Percentiles rank a stretch among this genome's conserved stretches.
These are phyloP conservation scores for Vitis hybrid DNA, from an alignment of 177 flowering plant species.

Conservation along the genomic window DNA sequence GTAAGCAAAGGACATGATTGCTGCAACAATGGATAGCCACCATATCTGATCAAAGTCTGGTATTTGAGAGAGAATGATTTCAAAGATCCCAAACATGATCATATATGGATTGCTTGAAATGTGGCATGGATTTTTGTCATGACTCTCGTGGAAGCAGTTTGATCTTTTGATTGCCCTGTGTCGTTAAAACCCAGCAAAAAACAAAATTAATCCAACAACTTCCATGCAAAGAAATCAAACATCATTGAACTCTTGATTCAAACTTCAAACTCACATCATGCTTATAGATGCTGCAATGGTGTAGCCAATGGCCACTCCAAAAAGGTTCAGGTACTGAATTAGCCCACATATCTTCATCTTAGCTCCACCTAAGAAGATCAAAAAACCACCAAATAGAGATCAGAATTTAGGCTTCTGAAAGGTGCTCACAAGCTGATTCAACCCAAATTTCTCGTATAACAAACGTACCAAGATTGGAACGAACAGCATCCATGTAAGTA, in stretches of 20 bases:
- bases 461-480: slow-evolving; percentile 46
- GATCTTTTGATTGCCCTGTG: slow-evolving; percentile 73
- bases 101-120: slow-evolving; percentile 61
- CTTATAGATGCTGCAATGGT: slow-evolving; percentile 82
- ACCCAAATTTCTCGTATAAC: neutral
- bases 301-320: slow-evolving; percentile 81
- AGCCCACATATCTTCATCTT: slow-evolving; percentile 63
- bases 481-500: slow-evolving; percentile 67
- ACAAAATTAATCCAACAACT: neutral
- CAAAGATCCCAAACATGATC: slow-evolving; percentile 56
- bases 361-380: slow-evolving; percentile 42
- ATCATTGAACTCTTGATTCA: neutral
- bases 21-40: slow-evolving; percentile 83
- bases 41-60: slow-evolving; percentile 74
- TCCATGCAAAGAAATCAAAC: neutral
- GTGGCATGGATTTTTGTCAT: slow-evolving; percentile 47
- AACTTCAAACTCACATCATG: slow-evolving; percentile 61
- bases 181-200: slow-evolving; percentile 2
- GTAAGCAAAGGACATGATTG: slow-evolving; percentile 83
- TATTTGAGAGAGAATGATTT: slow-evolving; percentile 67
- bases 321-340: slow-evolving; percentile 67
- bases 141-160: slow-evolving; percentile 58
- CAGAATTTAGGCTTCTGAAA: neutral
- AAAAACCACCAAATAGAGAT: neutral
- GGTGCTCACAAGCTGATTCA: neutral